Percentiles rank a stretch among this genome's conserved stretches.
These are phyloP conservation scores for Logfia minima DNA, from an alignment of 129 eudicot species.

Conservation along the genomic window DNA sequence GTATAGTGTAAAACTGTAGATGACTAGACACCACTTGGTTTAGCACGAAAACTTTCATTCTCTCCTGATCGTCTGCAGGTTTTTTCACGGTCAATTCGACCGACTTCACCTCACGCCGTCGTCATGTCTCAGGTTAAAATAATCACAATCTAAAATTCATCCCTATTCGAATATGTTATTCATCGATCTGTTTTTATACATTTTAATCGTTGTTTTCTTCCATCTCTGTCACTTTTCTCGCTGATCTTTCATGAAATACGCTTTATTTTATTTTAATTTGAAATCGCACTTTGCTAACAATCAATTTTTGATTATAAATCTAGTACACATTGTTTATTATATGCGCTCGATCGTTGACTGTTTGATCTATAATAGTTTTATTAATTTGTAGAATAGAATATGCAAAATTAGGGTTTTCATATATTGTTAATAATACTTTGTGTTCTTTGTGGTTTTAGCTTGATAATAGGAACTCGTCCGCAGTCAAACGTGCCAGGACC, in stretches of 20 bases:
- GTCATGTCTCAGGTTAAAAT: constrained; percentile 48
- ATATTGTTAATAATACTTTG: neutral
- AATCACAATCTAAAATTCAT: neutral
- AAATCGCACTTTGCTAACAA: neutral
- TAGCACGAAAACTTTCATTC: constrained; percentile 8
- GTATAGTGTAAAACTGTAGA: neutral
- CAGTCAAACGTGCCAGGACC: constrained; percentile 85
- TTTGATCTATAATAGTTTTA: neutral
- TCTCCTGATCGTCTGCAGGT: constrained; percentile 7
- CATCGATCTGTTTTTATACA: neutral
- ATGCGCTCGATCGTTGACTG: constrained; percentile 9
- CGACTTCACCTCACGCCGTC: constrained; percentile 28
- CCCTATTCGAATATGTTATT: neutral
- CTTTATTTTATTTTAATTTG: neutral
- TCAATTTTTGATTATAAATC: neutral
- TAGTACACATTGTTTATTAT: neutral
- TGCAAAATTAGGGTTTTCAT: constrained; percentile 19
- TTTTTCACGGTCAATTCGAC: constrained; percentile 13
- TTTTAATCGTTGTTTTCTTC: constrained; percentile 2
- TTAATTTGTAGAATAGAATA: neutral
- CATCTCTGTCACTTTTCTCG: neutral
- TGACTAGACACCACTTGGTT: neutral
- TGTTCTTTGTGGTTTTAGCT: constrained; percentile 42
- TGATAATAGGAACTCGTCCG: constrained; percentile 80
- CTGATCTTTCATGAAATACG: neutral